phyloP scores from a whole-genome alignment of 768 basidiomycete species.

The Pisolithus albus region DNA sequence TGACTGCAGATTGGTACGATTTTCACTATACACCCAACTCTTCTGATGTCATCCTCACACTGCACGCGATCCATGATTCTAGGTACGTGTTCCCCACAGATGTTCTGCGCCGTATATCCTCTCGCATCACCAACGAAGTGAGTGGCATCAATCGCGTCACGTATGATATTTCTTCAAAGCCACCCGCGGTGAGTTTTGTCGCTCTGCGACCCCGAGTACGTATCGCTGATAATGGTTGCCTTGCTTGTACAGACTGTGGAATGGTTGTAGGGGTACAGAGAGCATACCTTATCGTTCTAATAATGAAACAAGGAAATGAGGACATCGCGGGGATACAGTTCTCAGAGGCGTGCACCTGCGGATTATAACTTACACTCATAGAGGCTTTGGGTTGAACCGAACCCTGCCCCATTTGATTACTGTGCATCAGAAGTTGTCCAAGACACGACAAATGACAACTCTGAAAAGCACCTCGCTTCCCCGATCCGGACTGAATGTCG shows the following conservation, averaged over 20 bases:
- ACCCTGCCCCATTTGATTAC: no score
- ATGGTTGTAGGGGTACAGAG: no score
- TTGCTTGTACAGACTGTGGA: neutral
- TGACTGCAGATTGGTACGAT: conserved; percentile 97
- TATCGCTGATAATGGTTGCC: neutral
- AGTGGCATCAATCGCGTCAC: conserved; percentile 93
- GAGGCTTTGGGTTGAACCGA: no score
- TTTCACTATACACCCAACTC: neutral
- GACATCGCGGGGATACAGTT: no score
- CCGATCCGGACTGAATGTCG: no score
- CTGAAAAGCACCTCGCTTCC: no score
- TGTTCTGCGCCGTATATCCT: conserved; percentile 85
- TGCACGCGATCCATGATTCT: conserved; percentile 16
- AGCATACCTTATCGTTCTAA: no score
- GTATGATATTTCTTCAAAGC: conserved; percentile 96
- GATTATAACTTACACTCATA: no score
- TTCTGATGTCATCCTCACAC: conserved; percentile 15
- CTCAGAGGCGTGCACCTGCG: no score
- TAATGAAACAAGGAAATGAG: no score
- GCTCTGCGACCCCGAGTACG: conserved; percentile 3
- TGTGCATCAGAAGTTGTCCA: no score
- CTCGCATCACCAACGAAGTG: conserved; percentile 97
- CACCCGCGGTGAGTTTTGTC: conserved; percentile 64
- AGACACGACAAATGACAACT: no score
- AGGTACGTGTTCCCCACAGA: conserved; percentile 96